These are phyloP conservation scores for Pittosporum tobira DNA, from an alignment of 129 eudicot species.

Conservation along the genomic window DNA sequence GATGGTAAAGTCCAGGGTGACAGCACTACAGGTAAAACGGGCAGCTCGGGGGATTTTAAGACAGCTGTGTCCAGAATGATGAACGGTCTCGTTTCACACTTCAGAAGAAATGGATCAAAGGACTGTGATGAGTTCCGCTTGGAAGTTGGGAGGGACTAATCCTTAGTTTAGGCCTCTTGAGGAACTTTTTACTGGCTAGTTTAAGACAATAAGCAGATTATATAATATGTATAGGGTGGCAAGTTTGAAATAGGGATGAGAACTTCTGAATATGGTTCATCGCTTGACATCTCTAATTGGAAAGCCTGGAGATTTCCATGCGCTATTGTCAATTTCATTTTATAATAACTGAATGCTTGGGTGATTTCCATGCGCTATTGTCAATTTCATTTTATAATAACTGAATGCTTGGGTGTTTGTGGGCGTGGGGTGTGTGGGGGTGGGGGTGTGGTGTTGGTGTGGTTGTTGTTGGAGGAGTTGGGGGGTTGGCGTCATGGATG, in stretches of 20 bases:
- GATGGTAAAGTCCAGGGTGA: conserved; percentile 18
- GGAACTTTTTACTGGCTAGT: not conserved
- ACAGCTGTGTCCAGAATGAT: conserved; percentile 28
- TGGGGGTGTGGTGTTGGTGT: no score
- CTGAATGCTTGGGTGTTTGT: no score
- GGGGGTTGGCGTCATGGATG: no score
- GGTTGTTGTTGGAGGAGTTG: no score
- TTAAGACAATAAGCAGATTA: not conserved
- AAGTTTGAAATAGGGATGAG: not conserved
- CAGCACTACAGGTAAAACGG: not conserved
- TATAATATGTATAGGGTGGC: not conserved
- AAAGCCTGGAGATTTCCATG: not conserved
- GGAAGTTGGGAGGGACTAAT: not conserved
- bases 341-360: no score
- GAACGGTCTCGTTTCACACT: conserved; percentile 32
- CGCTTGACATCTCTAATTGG: not conserved
- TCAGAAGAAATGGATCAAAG: conserved; percentile 38
- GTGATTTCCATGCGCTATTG: no score
- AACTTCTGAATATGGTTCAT: not conserved
- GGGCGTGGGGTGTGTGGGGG: no score
- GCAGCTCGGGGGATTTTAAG: conserved; percentile 30
- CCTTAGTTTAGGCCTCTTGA: not conserved
- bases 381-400: no score
- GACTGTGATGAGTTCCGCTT: conserved; percentile 49
- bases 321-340: no score